Base-by-base conservation (phyloP, 2,329 filamentous ascomycete genomes). In the Penicillium sp. region DNA sequence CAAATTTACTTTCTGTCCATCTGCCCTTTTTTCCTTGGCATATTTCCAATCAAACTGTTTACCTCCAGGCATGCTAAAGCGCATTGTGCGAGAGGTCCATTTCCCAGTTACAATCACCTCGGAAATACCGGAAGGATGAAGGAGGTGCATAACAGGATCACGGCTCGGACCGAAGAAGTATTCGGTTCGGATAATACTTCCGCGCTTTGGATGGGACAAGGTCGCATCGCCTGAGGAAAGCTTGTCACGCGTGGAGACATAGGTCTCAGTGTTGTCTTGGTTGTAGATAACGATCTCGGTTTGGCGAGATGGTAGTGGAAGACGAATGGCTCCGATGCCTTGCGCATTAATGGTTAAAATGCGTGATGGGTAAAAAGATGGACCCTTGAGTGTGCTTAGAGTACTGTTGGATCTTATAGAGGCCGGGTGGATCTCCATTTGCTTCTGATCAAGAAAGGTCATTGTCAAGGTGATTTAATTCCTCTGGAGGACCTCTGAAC, bases 131-230 rank as follows among this genome's bases (percentile, higher is more conserved):
- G 69, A 61, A 5, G 72, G 65, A 16, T 61, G 41, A 44, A 67
- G 60, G n/a, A 76, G 57, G 3, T 66, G 62, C 25, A 87, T 69
- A 41, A 76, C 68, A 3, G 84, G 84, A 7, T 80, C 76, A 2
- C 77, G 75, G 38, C 75, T 76, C 1, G 83, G 83, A 0, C 84
- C 84, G 62, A 81, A 85, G 59, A 78, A 80, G 69, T 86, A 86
- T 4, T 75, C 78, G 0, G 84, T 86, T 59, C 77, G 79, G n/a
- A 84, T 63, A 5, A 77, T 69, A 5, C 64, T 61, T 8, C 68
- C 70, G 7, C 55, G 40, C 17, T 70, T 62, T 14, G 76, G 73
- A 35, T 75, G 71, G 22, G 73, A 77, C 35, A 79, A 69, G 4
- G 81, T 68, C 45, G 84, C 77, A 58, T 76, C 75, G 57, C 81